Conservation (phyloP, 352 stramenopile genomes). For the Globisporangium okanoganense region DNA sequence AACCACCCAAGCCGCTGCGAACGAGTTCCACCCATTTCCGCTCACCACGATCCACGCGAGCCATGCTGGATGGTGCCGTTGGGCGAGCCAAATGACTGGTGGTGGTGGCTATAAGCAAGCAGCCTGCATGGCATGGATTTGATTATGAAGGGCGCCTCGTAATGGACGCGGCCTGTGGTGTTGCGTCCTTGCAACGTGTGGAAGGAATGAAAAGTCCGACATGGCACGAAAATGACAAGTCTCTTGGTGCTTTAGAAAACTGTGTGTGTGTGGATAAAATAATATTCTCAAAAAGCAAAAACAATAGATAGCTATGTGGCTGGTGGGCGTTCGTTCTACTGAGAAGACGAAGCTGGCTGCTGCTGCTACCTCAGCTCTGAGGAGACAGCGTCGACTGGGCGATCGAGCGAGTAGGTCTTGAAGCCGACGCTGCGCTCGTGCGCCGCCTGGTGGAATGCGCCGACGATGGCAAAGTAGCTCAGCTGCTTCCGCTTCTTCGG, state of each 20-base stretch:
- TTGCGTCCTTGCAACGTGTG: background rate
- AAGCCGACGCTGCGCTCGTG: conserved; percentile 55
- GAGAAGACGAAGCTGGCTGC: no score
- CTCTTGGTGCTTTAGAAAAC: background rate
- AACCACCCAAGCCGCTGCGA: conserved; percentile 7
- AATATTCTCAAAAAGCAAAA: conserved; percentile 18
- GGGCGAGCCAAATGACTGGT: conserved; percentile 3
- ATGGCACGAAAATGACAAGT: background rate
- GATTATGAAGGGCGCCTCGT: no score
- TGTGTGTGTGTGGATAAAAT: conserved; percentile 12
- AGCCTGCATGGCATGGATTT: background rate
- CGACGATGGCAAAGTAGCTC: conserved; percentile 77
- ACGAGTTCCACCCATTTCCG: conserved; percentile 7
- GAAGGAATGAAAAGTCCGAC: background rate
- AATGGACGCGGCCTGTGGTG: no score
- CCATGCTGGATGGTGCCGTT: background rate
- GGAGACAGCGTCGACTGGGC: conserved; percentile 18
- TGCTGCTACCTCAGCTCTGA: conserved; percentile 11
- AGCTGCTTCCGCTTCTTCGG: conserved; percentile 63
- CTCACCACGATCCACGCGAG: conserved; percentile 1
- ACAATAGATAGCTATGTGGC: conserved; percentile 14
- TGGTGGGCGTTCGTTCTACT: background rate
- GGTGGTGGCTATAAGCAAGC: background rate
- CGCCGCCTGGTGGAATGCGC: conserved; percentile 73
- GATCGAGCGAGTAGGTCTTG: conserved; percentile 26